phyloP scores from a whole-genome alignment of 2,329 filamentous ascomycete species.

The Fusarium tricinctum region DNA sequence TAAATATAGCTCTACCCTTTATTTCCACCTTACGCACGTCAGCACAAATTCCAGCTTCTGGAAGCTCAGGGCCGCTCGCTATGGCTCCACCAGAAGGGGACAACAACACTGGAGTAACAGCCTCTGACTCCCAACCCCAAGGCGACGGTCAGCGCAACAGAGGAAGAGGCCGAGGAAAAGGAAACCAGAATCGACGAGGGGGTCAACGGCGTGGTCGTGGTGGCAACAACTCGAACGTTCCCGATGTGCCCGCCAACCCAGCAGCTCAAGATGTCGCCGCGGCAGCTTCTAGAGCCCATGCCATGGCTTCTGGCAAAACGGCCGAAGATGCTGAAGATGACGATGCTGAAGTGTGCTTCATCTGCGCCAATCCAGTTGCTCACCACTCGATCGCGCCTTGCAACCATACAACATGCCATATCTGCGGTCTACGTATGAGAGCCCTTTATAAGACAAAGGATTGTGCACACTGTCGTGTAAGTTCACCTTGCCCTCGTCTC shows the following conservation, averaged over 20 bases:
- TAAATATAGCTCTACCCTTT: constrained; percentile 16
- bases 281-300: constrained; percentile 56
- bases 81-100: constrained; percentile 44
- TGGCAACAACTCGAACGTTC: constrained; percentile 41
- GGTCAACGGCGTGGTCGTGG: constrained; percentile 53
- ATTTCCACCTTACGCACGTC: constrained; percentile 11
- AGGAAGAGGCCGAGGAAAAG: constrained; percentile 60
- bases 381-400: constrained; percentile 93
- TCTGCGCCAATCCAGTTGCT: constrained; percentile 90
- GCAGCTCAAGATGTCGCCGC: constrained; percentile 52
- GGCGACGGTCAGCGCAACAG: constrained; percentile 54
- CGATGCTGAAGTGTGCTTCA: constrained; percentile 92
- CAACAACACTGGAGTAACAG: constrained; percentile 25
- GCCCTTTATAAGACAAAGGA: constrained; percentile 97
- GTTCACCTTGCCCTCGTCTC: constrained; percentile 49
- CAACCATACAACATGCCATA: constrained; percentile 97
- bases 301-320: constrained; percentile 47
- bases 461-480: constrained; percentile 93
- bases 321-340: constrained; percentile 59
- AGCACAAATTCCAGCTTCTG: constrained; percentile 4
- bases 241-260: constrained; percentile 46
- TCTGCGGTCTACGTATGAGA: constrained; percentile 90
- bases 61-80: constrained; percentile 2
- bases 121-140: constrained; percentile 42
- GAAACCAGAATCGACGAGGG: constrained; percentile 56